Evolutionary conservation across 2,329 filamentous ascomycete species (phyloP).

Genomic region (Scedosporium apiospermum): DNA sequence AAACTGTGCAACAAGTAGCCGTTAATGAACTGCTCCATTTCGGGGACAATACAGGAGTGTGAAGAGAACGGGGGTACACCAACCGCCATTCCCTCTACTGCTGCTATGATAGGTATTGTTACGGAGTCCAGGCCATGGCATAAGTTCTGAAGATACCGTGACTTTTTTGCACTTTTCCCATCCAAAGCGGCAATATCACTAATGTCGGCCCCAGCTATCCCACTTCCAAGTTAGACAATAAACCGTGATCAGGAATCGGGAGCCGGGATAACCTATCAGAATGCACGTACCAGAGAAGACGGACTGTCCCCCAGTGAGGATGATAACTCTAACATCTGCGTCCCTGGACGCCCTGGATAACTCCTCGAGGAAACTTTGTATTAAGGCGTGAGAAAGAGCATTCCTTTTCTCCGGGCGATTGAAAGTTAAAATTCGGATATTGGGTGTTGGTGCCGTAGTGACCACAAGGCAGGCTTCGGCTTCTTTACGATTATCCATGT

Average conservation of each 20-base stretch:
- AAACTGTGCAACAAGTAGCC: slow-evolving; percentile 21
- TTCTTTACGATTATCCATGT: neutral
- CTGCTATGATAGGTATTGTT: slow-evolving; percentile 37
- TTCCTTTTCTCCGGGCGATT: slow-evolving; percentile 49
- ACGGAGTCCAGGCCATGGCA: slow-evolving; percentile 22
- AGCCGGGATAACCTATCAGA: neutral
- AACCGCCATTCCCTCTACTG: slow-evolving; percentile 40
- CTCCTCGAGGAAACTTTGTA: slow-evolving; percentile 29
- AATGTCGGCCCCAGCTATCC: slow-evolving; percentile 24
- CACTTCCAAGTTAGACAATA: neutral
- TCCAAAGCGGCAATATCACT: slow-evolving; percentile 24
- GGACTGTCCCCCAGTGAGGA: slow-evolving; percentile 25
- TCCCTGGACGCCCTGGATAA: slow-evolving; percentile 16
- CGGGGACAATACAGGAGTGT: neutral
- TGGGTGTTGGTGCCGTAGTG: slow-evolving; percentile 18
- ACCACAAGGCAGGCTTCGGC: slow-evolving; percentile 11
- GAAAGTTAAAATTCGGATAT: slow-evolving; percentile 37
- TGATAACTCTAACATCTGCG: slow-evolving; percentile 21
- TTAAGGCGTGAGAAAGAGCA: slow-evolving; percentile 44
- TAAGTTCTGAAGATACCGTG: slow-evolving; percentile 31
- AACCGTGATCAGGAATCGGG: neutral
- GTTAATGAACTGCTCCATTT: neutral
- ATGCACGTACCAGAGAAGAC: slow-evolving; percentile 25
- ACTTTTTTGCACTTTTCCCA: slow-evolving; percentile 19
- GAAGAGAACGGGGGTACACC: slow-evolving; percentile 15